A percentile compares a stretch with the other conserved stretches of the same genome.
These are phyloP conservation scores for Geotrichum bryndzae DNA, from an alignment of 1,139 yeast species.

Conservation along the genomic window DNA sequence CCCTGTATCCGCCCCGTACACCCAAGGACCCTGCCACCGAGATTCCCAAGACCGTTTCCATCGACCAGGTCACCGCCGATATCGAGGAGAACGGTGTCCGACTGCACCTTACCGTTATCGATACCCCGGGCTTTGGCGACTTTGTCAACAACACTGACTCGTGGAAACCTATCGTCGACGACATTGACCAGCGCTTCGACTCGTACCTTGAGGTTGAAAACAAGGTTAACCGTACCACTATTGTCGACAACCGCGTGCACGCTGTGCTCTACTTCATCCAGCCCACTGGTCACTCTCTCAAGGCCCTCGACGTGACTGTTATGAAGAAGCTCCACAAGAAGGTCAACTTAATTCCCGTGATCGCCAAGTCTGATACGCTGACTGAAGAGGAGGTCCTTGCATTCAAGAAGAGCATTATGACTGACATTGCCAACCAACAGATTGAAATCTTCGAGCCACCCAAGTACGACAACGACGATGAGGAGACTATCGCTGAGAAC, in stretches of 20 bases:
- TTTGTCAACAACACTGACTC: constrained; percentile 79
- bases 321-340: constrained; percentile 87
- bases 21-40: constrained; percentile 34
- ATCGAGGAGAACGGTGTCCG: constrained; percentile 93
- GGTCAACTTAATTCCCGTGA: constrained; percentile 89
- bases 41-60: constrained; percentile 46
- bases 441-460: constrained; percentile 79
- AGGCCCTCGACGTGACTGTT: constrained; percentile 80
- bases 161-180: constrained; percentile 92
- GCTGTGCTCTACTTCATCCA: constrained; percentile 96
- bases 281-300: constrained; percentile 93
- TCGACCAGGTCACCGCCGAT: constrained; percentile 62
- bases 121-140: constrained; percentile 94
- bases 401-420: constrained; percentile 66
- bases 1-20: constrained; percentile 46
- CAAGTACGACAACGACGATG: constrained; percentile 79
- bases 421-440: constrained; percentile 69
- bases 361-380: constrained; percentile 90
- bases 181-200: constrained; percentile 81
- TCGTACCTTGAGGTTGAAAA: constrained; percentile 86
- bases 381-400: constrained; percentile 76
- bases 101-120: constrained; percentile 75
- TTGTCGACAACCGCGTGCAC: constrained; percentile 88
- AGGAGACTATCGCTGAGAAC: constrained; percentile 71
- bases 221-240: constrained; percentile 68